Base-by-base conservation (phyloP, 352 stramenopile species). In the Thalassiosira mediterranea region DNA sequence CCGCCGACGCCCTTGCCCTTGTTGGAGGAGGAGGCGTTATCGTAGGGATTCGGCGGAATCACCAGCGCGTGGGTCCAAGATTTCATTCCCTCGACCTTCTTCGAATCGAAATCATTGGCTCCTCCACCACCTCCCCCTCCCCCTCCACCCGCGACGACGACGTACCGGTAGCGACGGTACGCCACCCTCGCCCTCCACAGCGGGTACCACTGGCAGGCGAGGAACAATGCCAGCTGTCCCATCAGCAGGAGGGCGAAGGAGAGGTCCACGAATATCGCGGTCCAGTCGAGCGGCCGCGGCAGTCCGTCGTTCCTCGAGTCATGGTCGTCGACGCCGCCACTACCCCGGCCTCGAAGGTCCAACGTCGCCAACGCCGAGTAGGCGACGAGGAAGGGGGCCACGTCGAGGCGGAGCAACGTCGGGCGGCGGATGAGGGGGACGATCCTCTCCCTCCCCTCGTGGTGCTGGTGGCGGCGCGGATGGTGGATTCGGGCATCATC, bases 61-160 rank as follows among this genome's bases (percentile, higher is more conserved):
- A 90, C 62, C 15, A 87, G 60, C 65, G 76, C 84, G 63, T 90
- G 83, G 7, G 79, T 88, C 77, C 81, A 87, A 21, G 11, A 17
- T 26, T 46, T 58, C 75, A 76, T 67, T 32, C 54, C 51, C 2
- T 73, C 3, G 21, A 52, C 19, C 44, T 68, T 76, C 10, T 15
- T 8, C 42, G 28, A 2, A 46, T 47, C 5, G 25, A 44, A 44
- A 44, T 44, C 15, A 44, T 44, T 44, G 15, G 37, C 37, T 15
- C 8, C 37, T 44, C 8, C 29, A 23, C 44, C 3, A 10, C 5
- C 19, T 11, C 31, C 37, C 21, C 23, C 47, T 31, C 19, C 19
- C 34, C 28, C 46, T 51, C 5, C 15, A 44, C 59, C 61, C 38
- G 38, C 23, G 21, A 25, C 2, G 0, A 11, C 28, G 69, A n/a